Evolutionary conservation across 1,284 basidiomycete species (phyloP).

Genomic region (Sanghuangporus baumii): DNA sequence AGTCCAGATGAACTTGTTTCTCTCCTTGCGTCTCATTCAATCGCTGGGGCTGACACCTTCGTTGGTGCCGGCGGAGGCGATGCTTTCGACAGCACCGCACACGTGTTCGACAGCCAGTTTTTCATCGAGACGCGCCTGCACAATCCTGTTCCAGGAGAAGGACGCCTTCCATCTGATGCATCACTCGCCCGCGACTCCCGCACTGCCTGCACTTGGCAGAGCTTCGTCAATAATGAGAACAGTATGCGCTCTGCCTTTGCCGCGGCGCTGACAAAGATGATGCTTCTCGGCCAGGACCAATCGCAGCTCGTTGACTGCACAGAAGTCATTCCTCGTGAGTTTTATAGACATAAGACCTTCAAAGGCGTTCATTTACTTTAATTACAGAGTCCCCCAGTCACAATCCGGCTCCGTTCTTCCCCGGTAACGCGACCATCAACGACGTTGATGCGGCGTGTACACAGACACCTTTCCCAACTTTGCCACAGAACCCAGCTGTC

Average conservation of each 20-base stretch:
- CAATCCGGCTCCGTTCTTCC: slow-evolving; percentile 7
- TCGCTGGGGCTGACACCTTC: slow-evolving; percentile 34
- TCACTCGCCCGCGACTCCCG: slow-evolving; percentile 18
- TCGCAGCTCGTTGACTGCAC: slow-evolving; percentile 30
- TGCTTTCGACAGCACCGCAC: slow-evolving; percentile 36
- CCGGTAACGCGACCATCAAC: slow-evolving; percentile 9
- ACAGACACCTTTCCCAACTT: slow-evolving; percentile 18
- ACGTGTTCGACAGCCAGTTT: slow-evolving; percentile 35
- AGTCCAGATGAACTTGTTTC: slow-evolving; percentile 32
- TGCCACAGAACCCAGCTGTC: slow-evolving; percentile 12
- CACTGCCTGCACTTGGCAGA: slow-evolving; percentile 20
- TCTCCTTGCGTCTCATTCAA: slow-evolving; percentile 33
- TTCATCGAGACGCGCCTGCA: slow-evolving; percentile 35
- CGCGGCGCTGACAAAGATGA: slow-evolving; percentile 31
- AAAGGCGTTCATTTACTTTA: background rate
- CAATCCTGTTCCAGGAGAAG: slow-evolving; percentile 26
- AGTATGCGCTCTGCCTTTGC: slow-evolving; percentile 11
- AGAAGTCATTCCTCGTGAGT: slow-evolving; percentile 26
- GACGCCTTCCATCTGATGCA: slow-evolving; percentile 37
- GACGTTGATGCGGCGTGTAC: slow-evolving; percentile 15
- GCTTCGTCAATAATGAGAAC: slow-evolving; percentile 14
- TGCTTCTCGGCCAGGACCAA: slow-evolving; percentile 28
- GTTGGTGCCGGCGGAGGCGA: slow-evolving; percentile 30
- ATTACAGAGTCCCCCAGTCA: background rate
- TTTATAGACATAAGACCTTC: background rate